Conservation (phyloP, 768 basidiomycete species). For the Tylopilus plumbeoviolaceoides region DNA sequence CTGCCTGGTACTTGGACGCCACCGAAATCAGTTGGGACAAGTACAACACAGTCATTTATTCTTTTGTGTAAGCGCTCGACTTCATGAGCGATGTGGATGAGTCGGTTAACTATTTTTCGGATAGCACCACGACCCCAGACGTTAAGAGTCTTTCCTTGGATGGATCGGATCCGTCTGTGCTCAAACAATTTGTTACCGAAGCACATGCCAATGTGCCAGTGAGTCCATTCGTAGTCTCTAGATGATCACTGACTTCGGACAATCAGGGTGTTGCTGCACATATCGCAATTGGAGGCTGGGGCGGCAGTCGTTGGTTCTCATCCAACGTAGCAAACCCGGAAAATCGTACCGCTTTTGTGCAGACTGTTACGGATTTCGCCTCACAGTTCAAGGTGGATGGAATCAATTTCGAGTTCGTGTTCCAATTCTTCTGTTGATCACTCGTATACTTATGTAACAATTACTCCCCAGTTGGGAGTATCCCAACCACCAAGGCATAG, state of each 20-base stretch:
- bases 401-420: background rate
- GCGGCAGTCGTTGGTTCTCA: background rate
- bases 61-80: conserved; percentile 50
- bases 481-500: background rate
- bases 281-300: background rate
- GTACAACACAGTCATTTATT: conserved; percentile 65
- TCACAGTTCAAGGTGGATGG: background rate
- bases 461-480: background rate
- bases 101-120: background rate
- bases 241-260: background rate
- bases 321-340: background rate
- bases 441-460: background rate
- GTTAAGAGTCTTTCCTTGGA: background rate
- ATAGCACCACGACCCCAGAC: background rate
- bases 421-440: background rate
- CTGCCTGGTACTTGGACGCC: conserved; percentile 53
- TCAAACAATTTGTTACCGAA: background rate
- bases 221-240: background rate
- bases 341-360: background rate
- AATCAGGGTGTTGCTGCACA: background rate
- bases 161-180: background rate
- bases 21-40: conserved; percentile 60
- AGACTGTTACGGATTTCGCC: background rate
- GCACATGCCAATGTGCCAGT: background rate
- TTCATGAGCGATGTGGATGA: background rate